Evolutionary conservation across 2,329 filamentous ascomycete genomes (phyloP), one percentile per base, ranked within the genome.

Genomic region (Aspergillus sp.): DNA sequence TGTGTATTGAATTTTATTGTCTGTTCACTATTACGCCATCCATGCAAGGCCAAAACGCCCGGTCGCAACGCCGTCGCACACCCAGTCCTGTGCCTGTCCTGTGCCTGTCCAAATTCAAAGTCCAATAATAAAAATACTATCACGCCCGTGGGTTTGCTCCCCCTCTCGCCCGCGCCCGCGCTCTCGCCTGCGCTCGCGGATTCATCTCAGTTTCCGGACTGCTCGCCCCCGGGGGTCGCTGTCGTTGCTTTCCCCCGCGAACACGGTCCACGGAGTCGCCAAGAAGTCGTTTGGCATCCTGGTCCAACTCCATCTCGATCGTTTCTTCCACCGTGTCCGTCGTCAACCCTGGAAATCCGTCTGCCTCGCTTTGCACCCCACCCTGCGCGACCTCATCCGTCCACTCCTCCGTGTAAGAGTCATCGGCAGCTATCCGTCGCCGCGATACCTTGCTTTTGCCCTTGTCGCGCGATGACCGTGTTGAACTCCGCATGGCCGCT

Each of bases 271-370:
- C 65, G 1, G 76, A 76, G 6, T 72, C 70, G 19, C 71, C 66
- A 2, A 80, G 62, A 6, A 80, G 64, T 5, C 70, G 73, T 52
- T 78, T 74, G 1, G 77, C 77, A 58, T 78, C 75, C 6, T 71
- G 67, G 60, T 80, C 77, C 11, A 80, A 63, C 47, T 76, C 75
- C 71, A 75, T 75, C 49, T 74, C 73, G 3, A 75, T 67, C 12
- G 64, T 66, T n/a, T 74, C 70, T 31, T 72, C 70, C n/a, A 69
- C 40, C 8, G 68, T 66, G 21, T 62, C 63, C 1, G 58, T 31
- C 2, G 53, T 35, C 2, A 52, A 64, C 6, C 37, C 45, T 8
- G 58, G 24, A 14, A 41, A 9, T 54, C 17, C 52, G 2, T 31
- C 43, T 3, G 48, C 12, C 17, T 43, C 55, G 3, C 52, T 46